Base-by-base conservation (phyloP, 2,329 filamentous ascomycete species). In the Alternaria rosae region DNA sequence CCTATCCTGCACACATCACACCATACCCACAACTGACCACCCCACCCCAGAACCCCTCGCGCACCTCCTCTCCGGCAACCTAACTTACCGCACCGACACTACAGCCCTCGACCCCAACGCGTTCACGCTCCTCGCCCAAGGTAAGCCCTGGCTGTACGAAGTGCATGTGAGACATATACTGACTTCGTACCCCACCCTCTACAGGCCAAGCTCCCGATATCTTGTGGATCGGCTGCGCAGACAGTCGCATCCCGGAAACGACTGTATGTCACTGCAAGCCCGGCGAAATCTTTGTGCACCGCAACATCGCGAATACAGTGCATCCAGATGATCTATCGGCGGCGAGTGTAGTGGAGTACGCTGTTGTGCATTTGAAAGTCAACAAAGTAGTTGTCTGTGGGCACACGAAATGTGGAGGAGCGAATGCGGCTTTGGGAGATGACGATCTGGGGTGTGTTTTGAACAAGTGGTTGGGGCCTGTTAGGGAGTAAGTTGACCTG, bases 151-250 rank as follows among this genome's bases (percentile, higher is more conserved):
- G n/a, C n/a, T n/a, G n/a, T n/a, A n/a, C n/a, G n/a, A n/a, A n/a
- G n/a, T n/a, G n/a, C n/a, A n/a, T n/a, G n/a, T n/a, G n/a, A n/a
- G n/a, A n/a, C n/a, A n/a, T n/a, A n/a, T n/a, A n/a, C n/a, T n/a
- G n/a, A n/a, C n/a, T n/a, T n/a, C n/a, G n/a, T n/a, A n/a, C n/a
- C n/a, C n/a, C n/a, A n/a, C n/a, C n/a, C n/a, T n/a, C n/a, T n/a
- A n/a, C n/a, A n/a, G n/a, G 90, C 66, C 92, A 94, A 78, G 80
- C 85, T 2, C 89, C 89, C 10, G 81, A 85, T 63, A 88, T 90
- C 65, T 85, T 96, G 61, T 96, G 92, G 92, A 87, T 96, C 68
- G 93, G 93, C 62, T 97, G 93, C 82, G 91, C 92, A 72, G 93
- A 96, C 83, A 92, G 90, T 41, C 91, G 93, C 67, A 90, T 92